phyloP scores from a whole-genome alignment of 176 grass and related monocot genomes.

The Eleusine coracana region DNA sequence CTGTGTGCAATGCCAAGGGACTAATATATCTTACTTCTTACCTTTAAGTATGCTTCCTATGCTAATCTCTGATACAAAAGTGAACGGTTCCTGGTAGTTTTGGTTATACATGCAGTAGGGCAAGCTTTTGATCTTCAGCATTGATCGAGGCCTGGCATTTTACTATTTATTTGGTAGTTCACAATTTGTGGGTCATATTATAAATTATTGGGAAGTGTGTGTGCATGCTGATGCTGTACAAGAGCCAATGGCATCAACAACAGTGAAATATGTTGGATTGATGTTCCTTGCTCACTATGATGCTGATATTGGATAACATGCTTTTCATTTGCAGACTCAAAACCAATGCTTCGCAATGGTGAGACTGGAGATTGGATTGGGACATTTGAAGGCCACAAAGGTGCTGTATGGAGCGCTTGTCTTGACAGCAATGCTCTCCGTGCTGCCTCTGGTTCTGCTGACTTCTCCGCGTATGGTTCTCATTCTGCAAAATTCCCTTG shows the following conservation, averaged over 20 bases:
- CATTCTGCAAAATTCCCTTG: neutral
- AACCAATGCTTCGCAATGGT: slow-evolving; percentile 96
- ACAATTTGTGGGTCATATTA: neutral
- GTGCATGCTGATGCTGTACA: neutral
- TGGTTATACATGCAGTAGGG: neutral
- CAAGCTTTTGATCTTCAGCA: neutral
- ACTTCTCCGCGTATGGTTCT: slow-evolving; percentile 88
- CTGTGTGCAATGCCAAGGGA: neutral
- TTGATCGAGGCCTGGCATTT: neutral
- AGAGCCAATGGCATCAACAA: neutral
- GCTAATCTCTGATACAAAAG: neutral
- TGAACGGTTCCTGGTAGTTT: neutral
- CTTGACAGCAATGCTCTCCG: slow-evolving; percentile 85
- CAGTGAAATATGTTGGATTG: neutral
- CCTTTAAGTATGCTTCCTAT: neutral
- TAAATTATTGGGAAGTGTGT: neutral
- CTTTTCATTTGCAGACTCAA: slow-evolving; percentile 65
- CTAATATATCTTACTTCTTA: neutral
- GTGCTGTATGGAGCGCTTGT: slow-evolving; percentile 97
- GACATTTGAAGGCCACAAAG: slow-evolving; percentile 98
- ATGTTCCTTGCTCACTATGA: neutral
- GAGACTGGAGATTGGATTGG: slow-evolving; percentile 99
- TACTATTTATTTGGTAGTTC: neutral
- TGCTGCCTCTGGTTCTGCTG: slow-evolving; percentile 91
- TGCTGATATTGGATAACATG: slow-evolving; percentile 18